Evolutionary conservation across 768 basidiomycete species (phyloP).

Genomic region (Epithele typhae): DNA sequence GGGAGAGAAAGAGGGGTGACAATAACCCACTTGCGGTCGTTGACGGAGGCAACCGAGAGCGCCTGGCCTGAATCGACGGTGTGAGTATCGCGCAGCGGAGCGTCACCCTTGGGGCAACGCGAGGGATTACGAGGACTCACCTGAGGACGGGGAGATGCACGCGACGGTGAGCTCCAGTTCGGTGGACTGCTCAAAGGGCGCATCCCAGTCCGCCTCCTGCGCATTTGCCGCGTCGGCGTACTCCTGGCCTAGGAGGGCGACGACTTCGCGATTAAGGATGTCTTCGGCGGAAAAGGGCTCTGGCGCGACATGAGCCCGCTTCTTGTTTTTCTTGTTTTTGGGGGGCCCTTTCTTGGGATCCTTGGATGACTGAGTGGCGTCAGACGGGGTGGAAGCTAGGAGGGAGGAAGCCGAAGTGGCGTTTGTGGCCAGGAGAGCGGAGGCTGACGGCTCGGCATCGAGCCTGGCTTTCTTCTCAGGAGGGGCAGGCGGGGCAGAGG

Average conservation of each 20-base stretch:
- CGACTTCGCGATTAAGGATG: constrained; percentile 70
- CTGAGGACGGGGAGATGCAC: constrained; percentile 53
- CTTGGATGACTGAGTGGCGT: too few species aligned
- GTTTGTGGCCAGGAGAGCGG: too few species aligned
- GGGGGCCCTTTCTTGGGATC: constrained; percentile 3
- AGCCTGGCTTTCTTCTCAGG: constrained; percentile 31
- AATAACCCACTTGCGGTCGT: constrained; percentile 69
- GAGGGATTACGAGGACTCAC: constrained; percentile 30
- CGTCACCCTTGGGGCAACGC: too few species aligned
- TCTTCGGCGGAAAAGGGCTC: constrained; percentile 72
- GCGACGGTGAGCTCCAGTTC: constrained; percentile 63
- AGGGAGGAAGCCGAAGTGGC: too few species aligned
- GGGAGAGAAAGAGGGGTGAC: constrained; percentile 83
- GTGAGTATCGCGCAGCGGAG: too few species aligned
- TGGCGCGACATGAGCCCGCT: constrained; percentile 36
- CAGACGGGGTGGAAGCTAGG: too few species aligned
- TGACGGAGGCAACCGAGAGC: constrained; percentile 47
- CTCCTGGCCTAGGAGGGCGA: constrained; percentile 59
- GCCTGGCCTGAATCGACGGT: constrained; percentile 66
- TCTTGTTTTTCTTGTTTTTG: constrained; percentile 27
- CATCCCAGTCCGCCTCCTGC: constrained; percentile 47
- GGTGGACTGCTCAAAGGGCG: constrained; percentile 50
- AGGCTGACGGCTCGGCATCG: constrained; percentile 4
- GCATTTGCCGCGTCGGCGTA: constrained; percentile 45
- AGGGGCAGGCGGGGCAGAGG: neutral